A percentile compares a stretch with the other conserved stretches of the same genome.
These are phyloP conservation scores for Ruellia speciosa DNA, from an alignment of 305 asterid species.

Conservation along the genomic window DNA sequence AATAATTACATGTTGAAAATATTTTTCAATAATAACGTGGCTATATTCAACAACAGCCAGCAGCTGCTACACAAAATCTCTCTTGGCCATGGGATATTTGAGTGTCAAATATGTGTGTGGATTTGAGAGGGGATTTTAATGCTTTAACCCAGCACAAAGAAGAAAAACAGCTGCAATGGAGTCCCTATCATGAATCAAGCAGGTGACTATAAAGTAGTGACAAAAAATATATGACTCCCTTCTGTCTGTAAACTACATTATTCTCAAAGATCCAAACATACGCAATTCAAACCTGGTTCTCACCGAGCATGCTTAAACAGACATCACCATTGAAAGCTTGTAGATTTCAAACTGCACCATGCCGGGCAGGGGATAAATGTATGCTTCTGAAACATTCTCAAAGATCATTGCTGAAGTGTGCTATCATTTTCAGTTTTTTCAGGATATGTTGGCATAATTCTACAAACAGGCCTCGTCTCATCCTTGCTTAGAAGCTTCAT, in stretches of 20 bases:
- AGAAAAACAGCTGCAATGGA: too few relatives aligned
- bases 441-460: slow-evolving; percentile 43
- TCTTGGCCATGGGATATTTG: too few relatives aligned
- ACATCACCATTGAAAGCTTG: slow-evolving; percentile 5
- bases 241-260: background rate
- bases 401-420: background rate
- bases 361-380: background rate
- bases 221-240: too few relatives aligned
- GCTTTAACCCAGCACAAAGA: too few relatives aligned
- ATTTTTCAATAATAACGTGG: too few relatives aligned
- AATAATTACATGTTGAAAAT: too few relatives aligned
- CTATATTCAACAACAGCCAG: too few relatives aligned
- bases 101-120: too few relatives aligned
- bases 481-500: slow-evolving; percentile 80
- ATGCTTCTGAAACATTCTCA: slow-evolving; percentile 14
- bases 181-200: too few relatives aligned
- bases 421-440: slow-evolving; percentile 24
- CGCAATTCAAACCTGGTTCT: background rate
- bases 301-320: slow-evolving; percentile 11
- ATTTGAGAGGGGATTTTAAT: too few relatives aligned
- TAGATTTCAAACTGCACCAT: slow-evolving; percentile 8
- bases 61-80: too few relatives aligned
- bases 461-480: slow-evolving; percentile 66
- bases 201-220: too few relatives aligned
- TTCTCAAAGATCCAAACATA: background rate